Evolutionary conservation across 495 filamentous ascomycete genomes (phyloP), one percentile per base, ranked within the genome.

Genomic region (Neurospora sp.): DNA sequence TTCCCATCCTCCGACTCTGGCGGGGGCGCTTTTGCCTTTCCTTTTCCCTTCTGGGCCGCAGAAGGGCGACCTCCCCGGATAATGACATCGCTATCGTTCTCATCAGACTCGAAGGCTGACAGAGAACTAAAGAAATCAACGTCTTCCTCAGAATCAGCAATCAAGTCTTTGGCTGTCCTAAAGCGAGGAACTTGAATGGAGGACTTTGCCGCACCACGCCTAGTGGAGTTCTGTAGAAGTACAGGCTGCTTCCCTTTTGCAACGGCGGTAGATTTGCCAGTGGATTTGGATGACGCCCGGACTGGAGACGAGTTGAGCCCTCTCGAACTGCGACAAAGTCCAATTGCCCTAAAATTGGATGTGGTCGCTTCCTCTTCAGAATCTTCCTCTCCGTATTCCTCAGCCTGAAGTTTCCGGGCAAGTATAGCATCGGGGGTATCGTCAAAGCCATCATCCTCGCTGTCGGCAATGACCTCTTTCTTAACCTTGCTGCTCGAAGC

Each of bases 331-430:
- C 72, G 71, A 31, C 73, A 70, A 3, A 39, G 44, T 11, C 39
- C 70, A 40, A 59, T 35, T 18, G 53, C 7, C 53, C 31, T 65
- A 65, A 22, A 37, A 4, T 40, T 39, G 20, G 73, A 38, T 9
- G 4, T 68, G 9, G 20, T 35, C 12, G 39, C 22, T 69, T 31
- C 42, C 11, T 71, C 42, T 35, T 18, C 11, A 7, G 68, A 35
- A n/a, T n/a, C 42, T 5, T 38, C n/a, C 8, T 59, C 42, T 18
- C 37, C 68, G 74, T 90, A 90, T 74, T 92, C 90, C 72, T 88
- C 83, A 68, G 86, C 79, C 76, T 92, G 90, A 42, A 91, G 80
- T 35, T 77, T 79, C 70, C 77, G 80, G 16, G 90, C 89, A 27
- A 91, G 74, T 68, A 83, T 82, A 35, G 82, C 84, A 77, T 91